phyloP scores from a whole-genome alignment of 352 stramenopile species.

The Peronospora farinosa region DNA sequence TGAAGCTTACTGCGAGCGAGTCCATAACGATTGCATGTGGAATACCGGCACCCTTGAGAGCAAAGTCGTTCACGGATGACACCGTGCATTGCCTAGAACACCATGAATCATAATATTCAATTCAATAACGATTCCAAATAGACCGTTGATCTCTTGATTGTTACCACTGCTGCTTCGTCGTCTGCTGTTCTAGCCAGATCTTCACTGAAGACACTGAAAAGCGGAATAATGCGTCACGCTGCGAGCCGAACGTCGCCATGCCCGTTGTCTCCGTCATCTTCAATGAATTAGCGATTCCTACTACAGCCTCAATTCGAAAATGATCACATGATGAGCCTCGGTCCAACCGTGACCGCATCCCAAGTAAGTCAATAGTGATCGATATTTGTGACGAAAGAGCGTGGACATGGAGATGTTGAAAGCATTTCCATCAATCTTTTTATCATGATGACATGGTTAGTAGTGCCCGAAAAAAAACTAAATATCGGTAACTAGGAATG shows the following conservation, averaged over 20 bases:
- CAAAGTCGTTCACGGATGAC: slow-evolving; percentile 25
- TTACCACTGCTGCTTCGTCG: slow-evolving; percentile 22
- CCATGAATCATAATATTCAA: not conserved
- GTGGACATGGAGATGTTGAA: too few relatives aligned
- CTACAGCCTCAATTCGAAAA: slow-evolving; percentile 5
- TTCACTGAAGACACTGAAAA: slow-evolving; percentile 11
- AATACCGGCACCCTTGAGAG: slow-evolving; percentile 22
- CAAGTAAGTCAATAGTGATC: not conserved
- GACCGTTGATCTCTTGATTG: not conserved
- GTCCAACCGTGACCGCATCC: not conserved
- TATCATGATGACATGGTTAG: too few relatives aligned
- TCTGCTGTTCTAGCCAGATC: slow-evolving; percentile 20
- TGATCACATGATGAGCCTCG: not conserved
- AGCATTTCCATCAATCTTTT: too few relatives aligned
- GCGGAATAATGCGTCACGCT: slow-evolving; percentile 12
- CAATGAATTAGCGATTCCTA: not conserved
- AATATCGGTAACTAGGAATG: too few relatives aligned
- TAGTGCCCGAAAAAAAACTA: too few relatives aligned
- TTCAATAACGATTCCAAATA: not conserved
- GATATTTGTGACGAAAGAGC: too few relatives aligned
- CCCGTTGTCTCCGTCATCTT: slow-evolving; percentile 15
- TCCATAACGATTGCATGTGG: slow-evolving; percentile 25
- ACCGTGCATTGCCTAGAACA: slow-evolving; percentile 21
- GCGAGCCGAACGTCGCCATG: slow-evolving; percentile 19
- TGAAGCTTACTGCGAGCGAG: slow-evolving; percentile 15